phyloP scores from a whole-genome alignment of 768 basidiomycete genomes.

The Xanthoconium stramineum region DNA sequence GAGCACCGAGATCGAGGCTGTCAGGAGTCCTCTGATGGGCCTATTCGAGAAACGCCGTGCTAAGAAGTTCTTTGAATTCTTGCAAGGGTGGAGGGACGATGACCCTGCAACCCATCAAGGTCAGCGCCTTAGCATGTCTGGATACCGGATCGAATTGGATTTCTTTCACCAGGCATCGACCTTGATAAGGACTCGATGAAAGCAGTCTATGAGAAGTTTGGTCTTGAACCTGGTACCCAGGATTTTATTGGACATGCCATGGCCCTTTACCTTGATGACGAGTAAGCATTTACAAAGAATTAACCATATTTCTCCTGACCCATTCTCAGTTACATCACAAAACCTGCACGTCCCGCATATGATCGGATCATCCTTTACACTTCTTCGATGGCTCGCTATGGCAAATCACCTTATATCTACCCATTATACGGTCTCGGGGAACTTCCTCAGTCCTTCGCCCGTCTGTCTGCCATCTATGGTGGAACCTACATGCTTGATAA shows the following conservation, averaged over 20 bases:
- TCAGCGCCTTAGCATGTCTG: conserved; percentile 29
- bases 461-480: conserved; percentile 96
- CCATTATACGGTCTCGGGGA: conserved; percentile 98
- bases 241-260: conserved; percentile 99
- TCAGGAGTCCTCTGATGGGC: conserved; percentile 95
- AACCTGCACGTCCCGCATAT: conserved; percentile 86
- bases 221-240: conserved; percentile 94
- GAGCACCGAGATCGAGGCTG: conserved; percentile 95
- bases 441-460: conserved; percentile 97
- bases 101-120: conserved; percentile 98
- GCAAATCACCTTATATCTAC: conserved; percentile 99
- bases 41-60: conserved; percentile 97
- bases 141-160: not conserved
- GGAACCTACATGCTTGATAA: conserved; percentile 99
- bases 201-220: conserved; percentile 94
- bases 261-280: conserved; percentile 97
- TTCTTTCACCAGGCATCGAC: conserved; percentile 58
- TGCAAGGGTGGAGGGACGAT: conserved; percentile 93
- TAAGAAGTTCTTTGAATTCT: conserved; percentile 97
- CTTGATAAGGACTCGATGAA: conserved; percentile 93
- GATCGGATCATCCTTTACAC: conserved; percentile 97
- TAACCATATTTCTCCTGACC: conserved; percentile 7
- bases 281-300: conserved; percentile 50
- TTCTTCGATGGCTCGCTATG: conserved; percentile 97
- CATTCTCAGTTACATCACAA: conserved; percentile 76